phyloP scores from a whole-genome alignment of 2,329 filamentous ascomycete genomes.

The Rutstroemia sp. region DNA sequence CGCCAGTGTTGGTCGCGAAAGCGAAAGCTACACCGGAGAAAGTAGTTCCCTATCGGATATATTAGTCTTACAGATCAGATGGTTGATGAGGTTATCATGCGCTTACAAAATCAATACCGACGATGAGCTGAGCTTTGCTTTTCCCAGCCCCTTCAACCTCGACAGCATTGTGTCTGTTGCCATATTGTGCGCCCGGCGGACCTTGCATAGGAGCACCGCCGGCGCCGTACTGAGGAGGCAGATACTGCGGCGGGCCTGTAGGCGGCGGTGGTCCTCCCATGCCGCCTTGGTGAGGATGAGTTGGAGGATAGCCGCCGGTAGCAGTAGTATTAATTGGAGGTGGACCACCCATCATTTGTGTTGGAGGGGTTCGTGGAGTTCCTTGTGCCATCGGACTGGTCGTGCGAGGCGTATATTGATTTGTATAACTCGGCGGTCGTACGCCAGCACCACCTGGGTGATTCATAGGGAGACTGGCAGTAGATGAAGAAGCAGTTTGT shows the following conservation, averaged over 20 bases:
- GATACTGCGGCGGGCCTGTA: slow-evolving; percentile 28
- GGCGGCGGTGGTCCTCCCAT: slow-evolving; percentile 28
- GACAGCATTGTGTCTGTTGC: slow-evolving; percentile 38
- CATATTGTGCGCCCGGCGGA: slow-evolving; percentile 25
- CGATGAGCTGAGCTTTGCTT: slow-evolving; percentile 94
- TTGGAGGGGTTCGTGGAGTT: slow-evolving; percentile 28
- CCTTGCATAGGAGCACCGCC: slow-evolving; percentile 18
- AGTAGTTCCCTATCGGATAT: slow-evolving; percentile 67
- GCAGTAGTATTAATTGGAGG: slow-evolving; percentile 61
- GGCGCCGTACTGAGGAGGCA: slow-evolving; percentile 27
- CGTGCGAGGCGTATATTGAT: slow-evolving; percentile 49
- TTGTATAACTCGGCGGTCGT: slow-evolving; percentile 56
- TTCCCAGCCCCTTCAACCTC: slow-evolving; percentile 85
- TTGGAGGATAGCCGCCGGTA: slow-evolving; percentile 51
- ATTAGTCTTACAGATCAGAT: slow-evolving; percentile 10
- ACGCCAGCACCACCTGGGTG: slow-evolving; percentile 49
- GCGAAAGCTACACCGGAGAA: slow-evolving; percentile 96
- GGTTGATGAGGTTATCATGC: slow-evolving; percentile 16
- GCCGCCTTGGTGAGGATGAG: slow-evolving; percentile 36
- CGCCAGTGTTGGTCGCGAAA: slow-evolving; percentile 91
- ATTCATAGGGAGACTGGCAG: slow-evolving; percentile 53
- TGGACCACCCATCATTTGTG: slow-evolving; percentile 45
- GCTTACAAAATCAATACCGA: slow-evolving; percentile 95
- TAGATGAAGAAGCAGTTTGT: slow-evolving; percentile 40
- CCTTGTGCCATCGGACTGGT: slow-evolving; percentile 31